Conservation (phyloP, 768 basidiomycete species). For the Kwoniella europaea region DNA sequence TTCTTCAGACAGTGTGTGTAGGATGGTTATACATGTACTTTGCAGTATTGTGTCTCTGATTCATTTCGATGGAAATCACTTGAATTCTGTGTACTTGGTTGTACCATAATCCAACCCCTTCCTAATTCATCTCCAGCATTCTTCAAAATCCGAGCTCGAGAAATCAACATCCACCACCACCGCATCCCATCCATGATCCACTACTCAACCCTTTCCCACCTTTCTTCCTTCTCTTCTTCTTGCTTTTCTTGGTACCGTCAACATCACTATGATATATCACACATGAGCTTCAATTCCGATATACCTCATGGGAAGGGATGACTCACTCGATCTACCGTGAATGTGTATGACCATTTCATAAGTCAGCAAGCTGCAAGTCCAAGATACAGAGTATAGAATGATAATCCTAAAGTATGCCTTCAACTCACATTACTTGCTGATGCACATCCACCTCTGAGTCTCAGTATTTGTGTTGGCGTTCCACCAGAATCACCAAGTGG, state of each 20-base stretch:
- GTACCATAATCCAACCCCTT: not conserved
- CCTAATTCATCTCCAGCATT: not conserved
- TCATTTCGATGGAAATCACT: too few relatives aligned
- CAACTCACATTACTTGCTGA: not conserved
- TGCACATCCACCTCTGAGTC: conserved; percentile 3
- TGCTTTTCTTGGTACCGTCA: not conserved
- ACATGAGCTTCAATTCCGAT: not conserved
- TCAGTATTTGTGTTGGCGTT: not conserved
- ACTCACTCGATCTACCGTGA: not conserved
- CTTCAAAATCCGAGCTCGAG: not conserved
- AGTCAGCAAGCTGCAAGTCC: not conserved
- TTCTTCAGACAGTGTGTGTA: too few relatives aligned
- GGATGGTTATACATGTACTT: too few relatives aligned
- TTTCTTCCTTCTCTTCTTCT: not conserved
- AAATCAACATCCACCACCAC: not conserved
- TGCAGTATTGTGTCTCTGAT: too few relatives aligned
- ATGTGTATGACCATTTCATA: too few relatives aligned
- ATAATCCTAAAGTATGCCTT: not conserved
- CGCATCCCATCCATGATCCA: not conserved
- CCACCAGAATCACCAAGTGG: not conserved
- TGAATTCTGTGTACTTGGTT: too few relatives aligned
- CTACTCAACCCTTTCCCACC: not conserved
- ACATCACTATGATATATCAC: not conserved
- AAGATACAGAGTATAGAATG: not conserved
- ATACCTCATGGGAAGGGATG: not conserved